A percentile compares a stretch with the other conserved stretches of the same genome.
Conservation (phyloP, 176 grass and related monocot species). For the Puccinellia tenuiflora region DNA sequence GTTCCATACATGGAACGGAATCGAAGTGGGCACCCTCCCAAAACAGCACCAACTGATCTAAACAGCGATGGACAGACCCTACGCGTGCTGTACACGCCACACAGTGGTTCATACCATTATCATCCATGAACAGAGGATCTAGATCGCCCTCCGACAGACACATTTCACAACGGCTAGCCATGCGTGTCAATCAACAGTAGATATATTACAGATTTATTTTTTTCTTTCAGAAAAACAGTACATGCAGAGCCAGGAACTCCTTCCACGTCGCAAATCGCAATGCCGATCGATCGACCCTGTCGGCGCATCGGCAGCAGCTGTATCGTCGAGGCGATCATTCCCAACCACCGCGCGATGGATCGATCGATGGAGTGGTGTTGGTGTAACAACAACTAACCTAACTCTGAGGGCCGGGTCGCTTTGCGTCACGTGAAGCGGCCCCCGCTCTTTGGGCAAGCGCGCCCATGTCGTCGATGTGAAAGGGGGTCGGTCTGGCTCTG, state of each 20-base stretch:
- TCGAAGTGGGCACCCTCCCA: too few species aligned
- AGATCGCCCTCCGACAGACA: background rate
- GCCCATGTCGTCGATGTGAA: background rate
- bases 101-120: background rate
- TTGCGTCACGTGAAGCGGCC: conserved; percentile 26
- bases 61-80: too few species aligned
- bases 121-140: background rate
- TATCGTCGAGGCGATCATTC: background rate
- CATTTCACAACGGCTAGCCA: background rate
- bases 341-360: background rate
- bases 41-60: too few species aligned
- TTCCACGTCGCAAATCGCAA: background rate
- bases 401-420: background rate
- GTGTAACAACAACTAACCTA: background rate
- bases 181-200: background rate
- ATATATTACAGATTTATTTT: too few species aligned
- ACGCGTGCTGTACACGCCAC: background rate
- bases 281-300: background rate
- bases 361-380: background rate
- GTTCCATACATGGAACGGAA: too few species aligned
- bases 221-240: background rate
- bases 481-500: background rate
- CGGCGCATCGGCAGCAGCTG: conserved; percentile 34
- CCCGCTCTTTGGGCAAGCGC: background rate
- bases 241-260: background rate